phyloP scores from a whole-genome alignment of 495 filamentous ascomycete genomes.

The Trichoderma parareesei region DNA sequence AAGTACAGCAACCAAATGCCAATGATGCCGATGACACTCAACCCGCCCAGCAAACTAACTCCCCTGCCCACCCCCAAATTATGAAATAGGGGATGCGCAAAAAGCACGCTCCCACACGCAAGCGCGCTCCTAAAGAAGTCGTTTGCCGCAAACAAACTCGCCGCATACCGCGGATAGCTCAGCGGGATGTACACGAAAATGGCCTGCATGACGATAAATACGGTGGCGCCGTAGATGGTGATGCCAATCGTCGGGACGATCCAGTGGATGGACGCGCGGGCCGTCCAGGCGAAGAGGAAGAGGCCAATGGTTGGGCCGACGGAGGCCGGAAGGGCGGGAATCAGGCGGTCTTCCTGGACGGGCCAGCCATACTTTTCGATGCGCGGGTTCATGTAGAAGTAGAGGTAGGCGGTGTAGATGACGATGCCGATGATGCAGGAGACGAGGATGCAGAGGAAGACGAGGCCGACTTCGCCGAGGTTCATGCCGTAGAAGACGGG shows the following conservation, averaged over 20 bases:
- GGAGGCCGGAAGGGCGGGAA: conserved; percentile 48
- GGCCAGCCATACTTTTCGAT: conserved; percentile 32
- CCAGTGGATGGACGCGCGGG: conserved; percentile 49
- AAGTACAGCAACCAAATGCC: conserved; percentile 50
- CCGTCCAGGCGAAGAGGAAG: conserved; percentile 59
- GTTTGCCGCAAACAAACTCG: conserved; percentile 54
- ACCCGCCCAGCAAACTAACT: conserved; percentile 45
- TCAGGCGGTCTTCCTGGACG: conserved; percentile 42
- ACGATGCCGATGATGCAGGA: conserved; percentile 45
- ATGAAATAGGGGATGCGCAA: conserved; percentile 46
- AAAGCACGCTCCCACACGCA: conserved; percentile 50
- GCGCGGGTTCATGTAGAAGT: conserved; percentile 41
- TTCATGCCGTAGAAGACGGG: conserved; percentile 53
- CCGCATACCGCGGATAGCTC: conserved; percentile 54
- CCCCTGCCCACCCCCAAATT: conserved; percentile 52
- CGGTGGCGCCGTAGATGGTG: conserved; percentile 41
- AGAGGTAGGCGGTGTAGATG: conserved; percentile 44
- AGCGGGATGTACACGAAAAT: conserved; percentile 58
- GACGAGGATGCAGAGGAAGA: conserved; percentile 57
- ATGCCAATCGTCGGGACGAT: conserved; percentile 54
- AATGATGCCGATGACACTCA: conserved; percentile 47
- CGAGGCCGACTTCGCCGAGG: conserved; percentile 52
- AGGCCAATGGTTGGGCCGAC: conserved; percentile 50
- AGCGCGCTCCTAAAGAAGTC: conserved; percentile 49
- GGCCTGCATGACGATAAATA: conserved; percentile 45